Base-by-base conservation (phyloP, 2,329 filamentous ascomycete genomes). In the Fusarium solani-melongenae region DNA sequence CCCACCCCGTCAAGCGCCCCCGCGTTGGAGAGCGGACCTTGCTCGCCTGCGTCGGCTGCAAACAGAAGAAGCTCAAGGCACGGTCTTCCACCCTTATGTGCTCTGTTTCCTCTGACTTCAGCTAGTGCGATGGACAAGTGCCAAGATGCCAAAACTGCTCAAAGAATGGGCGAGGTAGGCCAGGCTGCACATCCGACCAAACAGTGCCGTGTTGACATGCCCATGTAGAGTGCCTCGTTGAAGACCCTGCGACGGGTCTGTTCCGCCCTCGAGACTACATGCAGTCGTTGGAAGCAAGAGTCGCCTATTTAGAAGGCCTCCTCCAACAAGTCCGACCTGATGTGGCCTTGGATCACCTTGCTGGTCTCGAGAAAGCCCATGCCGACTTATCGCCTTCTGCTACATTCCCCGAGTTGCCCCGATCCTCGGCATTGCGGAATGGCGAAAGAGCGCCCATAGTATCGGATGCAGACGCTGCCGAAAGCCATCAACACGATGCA, bases 1-100 rank as follows among this genome's bases (percentile, higher is more conserved):
- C 58, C 7, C 61, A 71, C 36, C 62, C 65, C 6, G 49, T 62
- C 15, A 72, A 72, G 20, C 33, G 70, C 9, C 51, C 68, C 38
- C 68, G 68, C 7, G 29, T 72, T 22, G 68, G 68, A 17, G 70
- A 72, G 46, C 62, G 68, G 20, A 71, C 69, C 12, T 62, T 72
- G 62, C 34, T 72, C 4, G 68, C 70, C 4, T 72, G 70, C 39
- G 69, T 51, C 7, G 69, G 70, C 22, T 72, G 70, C 49, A 72
- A 72, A 11, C 70, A 72, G 27, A 72, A 71, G 56, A 72, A 72
- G 51, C 68, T 72, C 41, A 72, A 72, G 31, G 70, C 58, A 71
- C 8, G 6, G 6, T 11, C 33, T 36, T 59, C 9, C n/a, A 2
- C 20, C 15, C 10, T 14, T 10, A 59, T n/a, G 27, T 17, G 2